Base-by-base conservation (phyloP, 352 stramenopile genomes). In the Phytophthora palmivora region DNA sequence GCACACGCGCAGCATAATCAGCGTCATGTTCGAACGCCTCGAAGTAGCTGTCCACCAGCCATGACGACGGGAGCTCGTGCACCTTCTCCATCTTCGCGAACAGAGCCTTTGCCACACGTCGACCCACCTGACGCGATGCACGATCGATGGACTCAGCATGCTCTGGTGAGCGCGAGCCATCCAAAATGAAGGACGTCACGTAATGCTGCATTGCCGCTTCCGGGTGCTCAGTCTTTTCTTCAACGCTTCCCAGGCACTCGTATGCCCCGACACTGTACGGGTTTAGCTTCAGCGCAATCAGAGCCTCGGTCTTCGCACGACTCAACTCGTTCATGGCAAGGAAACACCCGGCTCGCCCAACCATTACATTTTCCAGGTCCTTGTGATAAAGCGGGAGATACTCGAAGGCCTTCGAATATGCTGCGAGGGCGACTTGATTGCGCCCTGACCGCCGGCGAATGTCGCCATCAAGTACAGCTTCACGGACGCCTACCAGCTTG, bases 21-120 rank as follows among this genome's bases (percentile, higher is more conserved):
- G 71, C 72, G 44, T 95, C 87, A 47, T 92, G 83, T 62, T 90
- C 82, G 32, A 95, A 94, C 28, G 83, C 83, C 39, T 92, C 82
- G 63, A 95, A 94, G 71, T 95, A 95, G 67, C 87, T 95, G 8
- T 89, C 58, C 30, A 93, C 84, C 22, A 95, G 76, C 87, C 85
- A 95, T 15, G 68, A 50, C 11, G 84, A 89, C 26, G 85, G 87
- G 9, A 94, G 67, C n/a, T 90, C 79, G 55, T 91, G 84, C 21
- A 84, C 67, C 60, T 84, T 79, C 33, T 87, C 69, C 82, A 94
- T 92, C 12, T 73, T 69, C 4, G 72, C 73, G 50, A 93, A 95
- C 15, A 88, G 72, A 24, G 76, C 61, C 52, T 90, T 92, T 21
- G 87, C 87, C 26, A 85, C 77, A 28, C 76, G 53, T 37, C 87